Percentiles rank a stretch among this genome's conserved stretches.
phyloP scores from a whole-genome alignment of 768 basidiomycete genomes.

The Mrakia frigida region DNA sequence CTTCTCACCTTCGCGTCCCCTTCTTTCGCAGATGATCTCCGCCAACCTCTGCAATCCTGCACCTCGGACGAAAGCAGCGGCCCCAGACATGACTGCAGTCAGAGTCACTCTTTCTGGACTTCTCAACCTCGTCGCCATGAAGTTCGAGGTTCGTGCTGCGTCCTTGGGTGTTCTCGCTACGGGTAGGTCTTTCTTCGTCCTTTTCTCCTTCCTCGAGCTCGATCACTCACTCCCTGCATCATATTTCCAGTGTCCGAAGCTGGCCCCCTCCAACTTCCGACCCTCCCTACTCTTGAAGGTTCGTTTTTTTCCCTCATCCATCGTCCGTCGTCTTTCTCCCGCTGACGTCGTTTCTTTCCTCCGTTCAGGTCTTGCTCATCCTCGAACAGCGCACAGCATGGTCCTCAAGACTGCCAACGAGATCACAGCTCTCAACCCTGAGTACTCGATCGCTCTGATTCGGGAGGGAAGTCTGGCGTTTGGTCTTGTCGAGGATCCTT shows the following conservation, averaged over 20 bases:
- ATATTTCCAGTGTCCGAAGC: neutral
- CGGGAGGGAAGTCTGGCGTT: constrained; percentile 10
- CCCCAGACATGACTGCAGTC: constrained; percentile 5
- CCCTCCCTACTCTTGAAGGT: neutral
- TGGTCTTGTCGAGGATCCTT: neutral
- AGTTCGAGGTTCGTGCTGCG: neutral
- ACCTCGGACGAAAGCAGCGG: neutral
- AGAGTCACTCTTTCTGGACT: neutral
- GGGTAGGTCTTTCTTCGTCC: neutral
- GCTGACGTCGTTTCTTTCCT: neutral
- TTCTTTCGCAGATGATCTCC: neutral
- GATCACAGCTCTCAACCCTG: neutral
- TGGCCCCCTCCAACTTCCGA: neutral
- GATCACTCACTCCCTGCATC: neutral
- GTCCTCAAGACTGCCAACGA: neutral
- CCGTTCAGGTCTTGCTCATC: neutral
- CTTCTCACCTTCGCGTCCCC: neutral
- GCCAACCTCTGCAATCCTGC: constrained; percentile 1
- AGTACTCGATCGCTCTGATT: constrained; percentile 2
- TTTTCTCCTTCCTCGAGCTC: neutral
- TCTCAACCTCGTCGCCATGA: neutral
- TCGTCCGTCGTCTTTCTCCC: neutral
- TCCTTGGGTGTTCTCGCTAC: neutral
- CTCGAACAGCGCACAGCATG: neutral
- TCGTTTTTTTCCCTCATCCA: neutral